These are phyloP conservation scores for Martiniozyma asiatica DNA, from an alignment of 1,139 yeast genomes.

Conservation along the genomic window DNA sequence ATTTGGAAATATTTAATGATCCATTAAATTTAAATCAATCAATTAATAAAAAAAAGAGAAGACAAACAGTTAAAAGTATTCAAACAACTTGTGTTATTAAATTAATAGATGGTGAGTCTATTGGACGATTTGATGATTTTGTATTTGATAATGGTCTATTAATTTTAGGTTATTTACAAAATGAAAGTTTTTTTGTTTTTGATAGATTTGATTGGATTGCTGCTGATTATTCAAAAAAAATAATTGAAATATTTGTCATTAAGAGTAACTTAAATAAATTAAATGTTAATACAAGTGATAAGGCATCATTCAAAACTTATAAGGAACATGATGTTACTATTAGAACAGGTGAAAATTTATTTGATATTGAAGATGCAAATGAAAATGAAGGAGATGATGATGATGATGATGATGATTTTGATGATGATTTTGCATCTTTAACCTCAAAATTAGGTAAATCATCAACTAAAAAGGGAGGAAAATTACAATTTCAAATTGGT, in stretches of 20 bases:
- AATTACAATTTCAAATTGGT: constrained; percentile 36
- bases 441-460: constrained; percentile 36
- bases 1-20: constrained; percentile 24
- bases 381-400: constrained; percentile 28
- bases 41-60: constrained; percentile 17
- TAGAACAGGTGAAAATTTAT: constrained; percentile 52
- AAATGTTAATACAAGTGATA: constrained; percentile 36
- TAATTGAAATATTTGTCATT: constrained; percentile 18
- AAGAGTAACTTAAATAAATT: constrained; percentile 3
- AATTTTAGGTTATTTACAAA: constrained; percentile 60
- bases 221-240: constrained; percentile 16
- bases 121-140: constrained; percentile 21
- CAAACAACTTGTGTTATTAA: constrained; percentile 37
- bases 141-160: constrained; percentile 32
- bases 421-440: constrained; percentile 30
- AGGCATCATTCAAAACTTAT: constrained; percentile 59
- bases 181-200: constrained; percentile 51
- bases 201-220: constrained; percentile 45
- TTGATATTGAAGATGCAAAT: constrained; percentile 33
- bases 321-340: constrained; percentile 59
- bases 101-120: constrained; percentile 13
- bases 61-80: constrained; percentile 29
- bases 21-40: constrained; percentile 12
- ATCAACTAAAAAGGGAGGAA: constrained; percentile 10
- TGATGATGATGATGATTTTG: constrained; percentile 20